Conservation (phyloP, 1,284 basidiomycete genomes). For the Sparassis latifolia region DNA sequence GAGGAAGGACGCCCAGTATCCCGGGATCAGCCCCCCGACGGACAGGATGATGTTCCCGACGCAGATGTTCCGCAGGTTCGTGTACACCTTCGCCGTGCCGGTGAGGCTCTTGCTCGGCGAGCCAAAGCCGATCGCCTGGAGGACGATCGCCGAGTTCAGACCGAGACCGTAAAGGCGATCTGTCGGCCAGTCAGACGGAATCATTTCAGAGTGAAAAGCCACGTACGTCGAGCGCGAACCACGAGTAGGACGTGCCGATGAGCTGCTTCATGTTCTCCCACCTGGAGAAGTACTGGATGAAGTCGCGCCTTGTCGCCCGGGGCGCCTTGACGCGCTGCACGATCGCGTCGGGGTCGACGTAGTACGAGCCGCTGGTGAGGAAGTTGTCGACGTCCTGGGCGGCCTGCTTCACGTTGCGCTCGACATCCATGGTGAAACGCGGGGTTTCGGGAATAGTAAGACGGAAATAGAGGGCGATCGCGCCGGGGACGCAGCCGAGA, state of each 20-base stretch:
- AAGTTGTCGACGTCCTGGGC: constrained; percentile 61
- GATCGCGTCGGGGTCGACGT: constrained; percentile 49
- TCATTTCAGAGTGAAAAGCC: background rate
- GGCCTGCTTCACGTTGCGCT: constrained; percentile 76
- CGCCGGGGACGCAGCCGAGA: constrained; percentile 62
- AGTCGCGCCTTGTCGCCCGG: constrained; percentile 60
- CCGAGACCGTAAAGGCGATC: constrained; percentile 82
- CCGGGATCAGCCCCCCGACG: constrained; percentile 23
- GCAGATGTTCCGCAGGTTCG: constrained; percentile 19
- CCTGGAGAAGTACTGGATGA: constrained; percentile 52
- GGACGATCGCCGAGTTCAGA: constrained; percentile 66
- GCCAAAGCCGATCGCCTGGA: constrained; percentile 47
- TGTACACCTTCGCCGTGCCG: constrained; percentile 38
- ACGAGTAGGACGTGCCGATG: constrained; percentile 57
- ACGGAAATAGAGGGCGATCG: constrained; percentile 69
- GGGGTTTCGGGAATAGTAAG: constrained; percentile 75
- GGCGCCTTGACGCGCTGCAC: constrained; percentile 58
- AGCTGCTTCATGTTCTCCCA: constrained; percentile 64
- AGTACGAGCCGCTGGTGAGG: constrained; percentile 46
- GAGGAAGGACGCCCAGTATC: constrained; percentile 23
- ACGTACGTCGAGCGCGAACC: constrained; percentile 73
- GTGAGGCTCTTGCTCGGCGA: constrained; percentile 33
- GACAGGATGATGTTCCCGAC: constrained; percentile 23
- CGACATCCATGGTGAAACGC: constrained; percentile 88
- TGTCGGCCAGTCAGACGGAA: constrained; percentile 22